phyloP scores from a whole-genome alignment of 768 basidiomycete species.

The Amanita pallidorosea region DNA sequence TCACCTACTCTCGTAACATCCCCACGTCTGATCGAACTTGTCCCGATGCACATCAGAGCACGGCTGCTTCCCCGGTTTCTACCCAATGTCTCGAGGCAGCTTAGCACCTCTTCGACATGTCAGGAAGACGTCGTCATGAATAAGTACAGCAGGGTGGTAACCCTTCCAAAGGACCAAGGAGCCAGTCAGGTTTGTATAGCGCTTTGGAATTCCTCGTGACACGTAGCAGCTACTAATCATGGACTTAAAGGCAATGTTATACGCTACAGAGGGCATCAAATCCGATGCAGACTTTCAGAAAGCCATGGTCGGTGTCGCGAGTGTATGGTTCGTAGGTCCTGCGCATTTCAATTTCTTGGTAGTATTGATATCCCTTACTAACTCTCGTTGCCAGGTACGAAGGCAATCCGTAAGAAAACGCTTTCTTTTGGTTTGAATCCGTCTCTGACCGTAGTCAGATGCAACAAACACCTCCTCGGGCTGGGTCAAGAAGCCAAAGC shows the following conservation, averaged over 20 bases:
- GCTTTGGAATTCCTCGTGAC: neutral
- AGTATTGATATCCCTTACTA: neutral
- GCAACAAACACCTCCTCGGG: constrained; percentile 65
- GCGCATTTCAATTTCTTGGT: neutral
- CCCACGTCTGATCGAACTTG: too few species aligned
- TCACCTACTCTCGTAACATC: too few species aligned
- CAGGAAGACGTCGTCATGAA: constrained; percentile 38
- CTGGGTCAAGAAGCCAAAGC: constrained; percentile 83
- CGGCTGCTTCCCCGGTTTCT: constrained; percentile 14
- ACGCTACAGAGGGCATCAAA: constrained; percentile 90
- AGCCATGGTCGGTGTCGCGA: constrained; percentile 95
- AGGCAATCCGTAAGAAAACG: constrained; percentile 83
- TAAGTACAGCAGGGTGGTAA: constrained; percentile 13
- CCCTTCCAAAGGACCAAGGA: constrained; percentile 83
- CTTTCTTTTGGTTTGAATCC: neutral
- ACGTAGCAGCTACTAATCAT: constrained; percentile 1
- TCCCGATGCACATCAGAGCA: neutral
- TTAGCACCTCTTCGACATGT: constrained; percentile 28
- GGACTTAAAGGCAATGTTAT: constrained; percentile 92
- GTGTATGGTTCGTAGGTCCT: constrained; percentile 84
- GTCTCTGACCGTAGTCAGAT: too few species aligned
- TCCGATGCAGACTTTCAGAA: constrained; percentile 81
- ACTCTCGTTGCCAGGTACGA: constrained; percentile 69
- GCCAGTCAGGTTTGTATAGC: constrained; percentile 71
- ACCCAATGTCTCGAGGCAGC: constrained; percentile 20